Evolutionary conservation across 1,284 basidiomycete species (phyloP), one percentile per base, ranked within the genome.

Genomic region (Sporisorium sorghi): DNA sequence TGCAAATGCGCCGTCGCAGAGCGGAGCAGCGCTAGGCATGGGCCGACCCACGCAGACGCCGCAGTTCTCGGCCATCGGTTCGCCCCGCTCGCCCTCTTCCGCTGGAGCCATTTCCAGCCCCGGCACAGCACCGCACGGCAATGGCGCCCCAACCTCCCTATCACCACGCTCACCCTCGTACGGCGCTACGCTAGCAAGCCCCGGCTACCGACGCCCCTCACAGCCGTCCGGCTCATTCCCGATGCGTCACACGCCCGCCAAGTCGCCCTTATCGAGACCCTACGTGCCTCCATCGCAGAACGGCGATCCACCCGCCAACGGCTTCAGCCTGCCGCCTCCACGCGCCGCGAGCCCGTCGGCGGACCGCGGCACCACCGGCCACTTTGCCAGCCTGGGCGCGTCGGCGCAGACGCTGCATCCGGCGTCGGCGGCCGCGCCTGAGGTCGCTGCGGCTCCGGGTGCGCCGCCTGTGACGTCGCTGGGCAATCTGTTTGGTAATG

Each of bases 161-260:
- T 63, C 59, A 19, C 59, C 72, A 21, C 66, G 72, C 7, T 76
- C 73, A 12, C 64, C 73, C 9, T 72, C 70, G 15, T 72, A 68
- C 39, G 58, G 69, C 26, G 61, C 58, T 8, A 60, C 44, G 7
- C 40, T 65, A 24, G 63, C 53, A 12, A 73, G 66, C n/a, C 65
- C 66, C 5, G 58, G 53, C 26, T 58, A 59, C 15, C 70, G 61
- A 30, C 68, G 69, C 59, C 60, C 69, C 26, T 73, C 58, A 42
- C 74, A 76, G 56, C 53, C 61, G 14, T 73, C 70, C 5, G 74
- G 74, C 17, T 69, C 65, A 30, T 77, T 77, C 46, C 71, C 74
- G 2, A 62, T 77, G 65, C 74, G 74, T 26, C 74, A 77, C 35
- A 66, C 66, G 23, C 70, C 74, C 9, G 71, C 71, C 23, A 63